Evolutionary conservation across 352 stramenopile species (phyloP).

Genomic region (Phytopythium helicoides): DNA sequence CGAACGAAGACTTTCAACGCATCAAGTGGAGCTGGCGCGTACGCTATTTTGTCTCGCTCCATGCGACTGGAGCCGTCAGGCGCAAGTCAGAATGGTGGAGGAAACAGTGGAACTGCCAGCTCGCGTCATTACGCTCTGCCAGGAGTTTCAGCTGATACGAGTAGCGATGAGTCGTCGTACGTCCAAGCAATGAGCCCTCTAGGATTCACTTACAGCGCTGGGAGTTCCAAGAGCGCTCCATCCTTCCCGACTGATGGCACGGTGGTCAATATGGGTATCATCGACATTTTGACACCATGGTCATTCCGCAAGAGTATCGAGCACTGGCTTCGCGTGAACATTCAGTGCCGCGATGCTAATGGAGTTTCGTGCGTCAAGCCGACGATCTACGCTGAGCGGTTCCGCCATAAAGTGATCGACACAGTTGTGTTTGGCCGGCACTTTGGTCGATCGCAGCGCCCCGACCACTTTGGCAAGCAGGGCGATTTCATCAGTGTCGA

Average conservation of each 20-base stretch:
- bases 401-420: conserved; percentile 82
- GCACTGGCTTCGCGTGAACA: conserved; percentile 76
- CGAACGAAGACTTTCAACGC: conserved; percentile 40
- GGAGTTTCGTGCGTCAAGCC: conserved; percentile 86
- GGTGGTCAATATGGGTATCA: conserved; percentile 95
- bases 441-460: conserved; percentile 26
- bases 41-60: conserved; percentile 11
- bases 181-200: conserved; percentile 56
- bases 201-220: conserved; percentile 22
- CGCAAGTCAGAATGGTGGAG: not conserved
- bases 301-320: conserved; percentile 93
- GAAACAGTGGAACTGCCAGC: not conserved
- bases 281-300: conserved; percentile 97
- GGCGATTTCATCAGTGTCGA: conserved; percentile 81
- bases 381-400: conserved; percentile 77
- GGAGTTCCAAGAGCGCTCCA: conserved; percentile 26
- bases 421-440: conserved; percentile 76
- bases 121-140: not conserved
- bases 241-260: conserved; percentile 59
- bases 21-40: conserved; percentile 24
- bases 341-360: conserved; percentile 73
- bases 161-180: conserved; percentile 45
- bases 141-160: conserved; percentile 8
- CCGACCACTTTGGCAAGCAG: conserved; percentile 32
- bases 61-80: conserved; percentile 18